These are phyloP conservation scores for Avicennia marina DNA, from an alignment of 257 asterid genomes.

Conservation along the genomic window DNA sequence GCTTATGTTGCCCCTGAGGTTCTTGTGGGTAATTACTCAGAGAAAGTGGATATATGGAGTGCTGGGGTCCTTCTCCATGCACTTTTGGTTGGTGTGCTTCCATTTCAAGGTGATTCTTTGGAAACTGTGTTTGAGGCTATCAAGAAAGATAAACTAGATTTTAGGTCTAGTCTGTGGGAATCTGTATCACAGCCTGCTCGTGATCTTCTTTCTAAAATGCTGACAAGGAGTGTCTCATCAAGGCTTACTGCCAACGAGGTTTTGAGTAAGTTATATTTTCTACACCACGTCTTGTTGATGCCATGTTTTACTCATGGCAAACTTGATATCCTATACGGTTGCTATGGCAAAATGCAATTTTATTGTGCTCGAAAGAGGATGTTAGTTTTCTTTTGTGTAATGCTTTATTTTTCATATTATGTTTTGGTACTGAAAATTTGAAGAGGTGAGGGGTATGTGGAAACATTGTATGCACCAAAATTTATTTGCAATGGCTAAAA, in stretches of 20 bases:
- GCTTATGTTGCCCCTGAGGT: slow-evolving; percentile 93
- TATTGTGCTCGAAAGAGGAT: neutral
- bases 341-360: neutral
- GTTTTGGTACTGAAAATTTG: neutral
- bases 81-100: slow-evolving; percentile 75
- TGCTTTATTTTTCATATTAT: neutral
- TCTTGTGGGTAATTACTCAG: slow-evolving; percentile 74
- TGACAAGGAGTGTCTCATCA: slow-evolving; percentile 48
- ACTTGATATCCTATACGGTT: neutral
- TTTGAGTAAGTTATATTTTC: slow-evolving; percentile 54
- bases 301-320: slow-evolving; percentile 7
- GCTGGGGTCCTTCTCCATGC: slow-evolving; percentile 87
- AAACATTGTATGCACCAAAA: neutral
- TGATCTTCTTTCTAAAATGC: slow-evolving; percentile 65
- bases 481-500: neutral
- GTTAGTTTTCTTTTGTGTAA: neutral
- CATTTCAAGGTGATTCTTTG: slow-evolving; percentile 72
- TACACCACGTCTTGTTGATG: neutral
- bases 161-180: slow-evolving; percentile 59
- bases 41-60: slow-evolving; percentile 89
- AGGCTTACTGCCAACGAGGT: slow-evolving; percentile 70
- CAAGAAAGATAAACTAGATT: slow-evolving; percentile 62
- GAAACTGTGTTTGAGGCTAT: slow-evolving; percentile 70
- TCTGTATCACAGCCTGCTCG: slow-evolving; percentile 72
- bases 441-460: neutral